Conservation (phyloP, 225 moss, liverwort and hornwort species). For the Sphagnum contortum region DNA sequence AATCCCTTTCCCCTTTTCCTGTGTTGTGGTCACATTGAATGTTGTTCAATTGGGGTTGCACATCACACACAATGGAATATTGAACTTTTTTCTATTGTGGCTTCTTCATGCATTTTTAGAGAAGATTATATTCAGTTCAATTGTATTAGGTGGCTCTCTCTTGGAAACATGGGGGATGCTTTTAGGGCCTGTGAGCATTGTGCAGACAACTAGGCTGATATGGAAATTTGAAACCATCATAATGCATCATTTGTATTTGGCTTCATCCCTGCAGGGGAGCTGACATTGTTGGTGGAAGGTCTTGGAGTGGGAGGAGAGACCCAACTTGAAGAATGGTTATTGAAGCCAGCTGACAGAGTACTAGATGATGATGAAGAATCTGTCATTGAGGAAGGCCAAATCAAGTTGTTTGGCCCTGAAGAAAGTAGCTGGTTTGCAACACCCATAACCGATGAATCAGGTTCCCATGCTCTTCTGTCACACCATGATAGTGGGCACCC, state of each 20-base stretch:
- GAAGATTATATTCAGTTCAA: too few species aligned
- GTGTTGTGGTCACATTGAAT: background rate
- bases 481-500: slow-evolving; percentile 39
- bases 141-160: too few species aligned
- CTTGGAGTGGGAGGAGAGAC: slow-evolving; percentile 44
- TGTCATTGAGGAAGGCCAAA: slow-evolving; percentile 56
- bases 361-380: slow-evolving; percentile 38
- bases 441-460: slow-evolving; percentile 67
- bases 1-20: background rate
- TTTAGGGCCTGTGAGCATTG: background rate
- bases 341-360: slow-evolving; percentile 68
- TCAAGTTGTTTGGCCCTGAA: slow-evolving; percentile 63
- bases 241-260: background rate
- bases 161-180: too few species aligned
- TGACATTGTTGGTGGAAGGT: slow-evolving; percentile 85
- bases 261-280: slow-evolving; percentile 47
- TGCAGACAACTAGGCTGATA: too few species aligned
- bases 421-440: slow-evolving; percentile 83
- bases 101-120: too few species aligned
- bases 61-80: too few species aligned
- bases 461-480: slow-evolving; percentile 33
- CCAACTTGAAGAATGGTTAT: slow-evolving; percentile 77
- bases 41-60: too few species aligned
- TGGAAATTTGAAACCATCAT: background rate
- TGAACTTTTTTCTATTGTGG: too few species aligned